phyloP scores from a whole-genome alignment of 2,329 filamentous ascomycete species.

The Ploettnerulaceae sp. region DNA sequence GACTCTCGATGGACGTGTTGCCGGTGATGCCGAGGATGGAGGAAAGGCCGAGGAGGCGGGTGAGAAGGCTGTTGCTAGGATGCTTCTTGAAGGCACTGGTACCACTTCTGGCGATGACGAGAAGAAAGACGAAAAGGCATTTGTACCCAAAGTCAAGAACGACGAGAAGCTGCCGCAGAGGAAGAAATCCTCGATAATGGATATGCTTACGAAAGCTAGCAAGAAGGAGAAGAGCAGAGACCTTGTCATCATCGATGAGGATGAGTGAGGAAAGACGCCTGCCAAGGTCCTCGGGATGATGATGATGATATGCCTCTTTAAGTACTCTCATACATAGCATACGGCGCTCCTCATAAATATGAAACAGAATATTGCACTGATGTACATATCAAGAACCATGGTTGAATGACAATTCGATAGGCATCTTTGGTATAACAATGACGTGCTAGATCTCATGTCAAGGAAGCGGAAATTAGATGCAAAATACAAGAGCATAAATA shows the following conservation, averaged over 20 bases:
- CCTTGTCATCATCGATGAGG: neutral
- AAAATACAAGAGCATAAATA: too few species aligned
- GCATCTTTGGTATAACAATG: too few species aligned
- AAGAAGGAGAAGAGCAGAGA: neutral
- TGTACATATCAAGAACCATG: too few species aligned
- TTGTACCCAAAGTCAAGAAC: slow-evolving; percentile 5
- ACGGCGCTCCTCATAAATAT: too few species aligned
- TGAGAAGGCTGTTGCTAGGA: slow-evolving; percentile 28
- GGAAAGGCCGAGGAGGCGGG: slow-evolving; percentile 39
- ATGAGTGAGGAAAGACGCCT: too few species aligned
- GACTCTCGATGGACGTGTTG: slow-evolving; percentile 73
- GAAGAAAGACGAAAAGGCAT: slow-evolving; percentile 7
- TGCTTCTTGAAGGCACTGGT: slow-evolving; percentile 29
- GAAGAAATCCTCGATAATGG: slow-evolving; percentile 15
- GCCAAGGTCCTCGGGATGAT: too few species aligned
- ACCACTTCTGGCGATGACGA: slow-evolving; percentile 13
- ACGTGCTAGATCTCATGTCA: too few species aligned
- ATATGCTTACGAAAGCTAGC: slow-evolving; percentile 10
- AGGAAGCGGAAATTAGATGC: too few species aligned
- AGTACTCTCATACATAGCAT: too few species aligned
- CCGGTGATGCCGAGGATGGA: slow-evolving; percentile 48
- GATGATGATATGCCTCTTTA: too few species aligned
- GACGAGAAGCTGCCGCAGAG: slow-evolving; percentile 10
- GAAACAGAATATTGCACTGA: too few species aligned
- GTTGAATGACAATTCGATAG: too few species aligned